Percentiles rank a stretch among this genome's conserved stretches.
Conservation (phyloP, 1,284 basidiomycete genomes). For the Trichosporon sp. region DNA sequence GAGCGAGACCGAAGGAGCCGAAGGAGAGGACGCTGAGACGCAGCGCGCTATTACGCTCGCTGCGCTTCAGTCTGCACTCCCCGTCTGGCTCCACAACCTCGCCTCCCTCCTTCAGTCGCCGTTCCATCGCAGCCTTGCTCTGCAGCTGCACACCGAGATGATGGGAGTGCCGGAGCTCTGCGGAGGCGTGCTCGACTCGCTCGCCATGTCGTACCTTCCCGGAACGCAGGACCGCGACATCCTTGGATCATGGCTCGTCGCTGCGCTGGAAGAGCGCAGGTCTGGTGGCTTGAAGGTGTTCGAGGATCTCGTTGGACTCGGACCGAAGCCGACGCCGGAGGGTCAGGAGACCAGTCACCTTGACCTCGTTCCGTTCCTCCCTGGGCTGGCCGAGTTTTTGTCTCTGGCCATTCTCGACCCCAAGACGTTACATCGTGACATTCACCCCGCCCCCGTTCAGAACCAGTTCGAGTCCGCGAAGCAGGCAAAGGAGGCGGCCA, state of each 20-base stretch:
- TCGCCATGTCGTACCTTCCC: slow-evolving; percentile 47
- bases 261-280: slow-evolving; percentile 41
- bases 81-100: slow-evolving; percentile 87
- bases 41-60: slow-evolving; percentile 47
- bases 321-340: background rate
- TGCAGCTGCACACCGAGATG: slow-evolving; percentile 64
- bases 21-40: slow-evolving; percentile 48
- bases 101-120: slow-evolving; percentile 75
- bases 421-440: slow-evolving; percentile 57
- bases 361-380: slow-evolving; percentile 46
- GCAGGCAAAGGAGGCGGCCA: slow-evolving; percentile 18
- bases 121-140: slow-evolving; percentile 68
- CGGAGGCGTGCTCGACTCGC: slow-evolving; percentile 57
- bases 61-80: slow-evolving; percentile 52
- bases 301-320: slow-evolving; percentile 30
- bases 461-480: slow-evolving; percentile 18
- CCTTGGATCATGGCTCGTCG: slow-evolving; percentile 68
- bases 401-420: slow-evolving; percentile 60
- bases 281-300: slow-evolving; percentile 35
- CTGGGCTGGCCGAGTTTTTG: slow-evolving; percentile 41
- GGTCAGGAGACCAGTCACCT: slow-evolving; percentile 27
- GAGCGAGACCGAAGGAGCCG: too few species aligned
- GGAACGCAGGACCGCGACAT: slow-evolving; percentile 64
- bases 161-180: slow-evolving; percentile 57
- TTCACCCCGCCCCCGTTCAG: slow-evolving; percentile 58